phyloP scores from a whole-genome alignment of 371 early-diverging fungal species.

The Saksenaea oblongispora region DNA sequence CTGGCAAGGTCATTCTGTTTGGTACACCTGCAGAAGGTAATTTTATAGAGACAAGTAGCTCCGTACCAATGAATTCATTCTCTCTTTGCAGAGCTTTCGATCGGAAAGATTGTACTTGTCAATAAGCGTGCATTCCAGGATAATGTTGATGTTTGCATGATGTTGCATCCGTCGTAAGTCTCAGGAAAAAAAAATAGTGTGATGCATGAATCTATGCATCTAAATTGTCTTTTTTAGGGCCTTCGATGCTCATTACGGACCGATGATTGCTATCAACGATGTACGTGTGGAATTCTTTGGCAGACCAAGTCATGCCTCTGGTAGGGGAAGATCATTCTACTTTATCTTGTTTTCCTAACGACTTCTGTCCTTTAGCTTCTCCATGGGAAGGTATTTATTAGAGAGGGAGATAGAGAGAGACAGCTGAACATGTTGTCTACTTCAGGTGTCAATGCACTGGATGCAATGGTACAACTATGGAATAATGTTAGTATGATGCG shows the following conservation, averaged over 20 bases:
- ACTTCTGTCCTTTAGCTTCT: conserved; percentile 17
- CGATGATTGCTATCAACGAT: conserved; percentile 39
- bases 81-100: conserved; percentile 31
- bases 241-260: conserved; percentile 17
- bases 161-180: conserved; percentile 71
- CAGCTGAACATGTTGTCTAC: not conserved
- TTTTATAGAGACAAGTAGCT: too few relatives aligned
- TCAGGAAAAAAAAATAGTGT: not conserved
- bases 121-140: conserved; percentile 61
- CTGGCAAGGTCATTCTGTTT: conserved; percentile 63
- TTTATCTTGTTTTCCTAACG: not conserved
- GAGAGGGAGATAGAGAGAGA: not conserved
- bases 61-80: too few relatives aligned
- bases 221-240: conserved; percentile 9
- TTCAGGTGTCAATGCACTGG: conserved; percentile 63
- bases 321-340: not conserved
- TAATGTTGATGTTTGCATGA: conserved; percentile 64
- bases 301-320: conserved; percentile 56
- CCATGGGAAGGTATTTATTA: conserved; percentile 65
- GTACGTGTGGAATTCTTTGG: conserved; percentile 61
- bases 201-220: not conserved
- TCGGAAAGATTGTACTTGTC: conserved; percentile 72
- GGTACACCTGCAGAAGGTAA: conserved; percentile 74
- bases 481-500: conserved; percentile 64
- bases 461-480: conserved; percentile 59